Evolutionary conservation across 345 rosid species (phyloP).

Genomic region (Eucalyptus globulus): DNA sequence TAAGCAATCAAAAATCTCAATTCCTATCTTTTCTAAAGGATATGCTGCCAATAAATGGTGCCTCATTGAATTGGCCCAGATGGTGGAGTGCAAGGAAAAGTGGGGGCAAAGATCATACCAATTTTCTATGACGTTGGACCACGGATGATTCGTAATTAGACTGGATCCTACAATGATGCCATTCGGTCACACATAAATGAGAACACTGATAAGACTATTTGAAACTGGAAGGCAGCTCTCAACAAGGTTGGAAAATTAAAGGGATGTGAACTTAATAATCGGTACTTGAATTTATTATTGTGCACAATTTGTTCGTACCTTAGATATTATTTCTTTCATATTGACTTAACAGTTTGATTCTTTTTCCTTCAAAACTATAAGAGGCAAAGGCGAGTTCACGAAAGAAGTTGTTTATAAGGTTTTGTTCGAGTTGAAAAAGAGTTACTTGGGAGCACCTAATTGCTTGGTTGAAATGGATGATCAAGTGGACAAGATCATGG

Average conservation of each 20-base stretch:
- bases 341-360: too few species aligned
- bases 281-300: too few species aligned
- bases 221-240: not conserved
- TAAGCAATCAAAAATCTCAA: too few species aligned
- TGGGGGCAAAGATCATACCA: not conserved
- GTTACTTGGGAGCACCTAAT: too few species aligned
- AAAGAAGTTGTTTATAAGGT: too few species aligned
- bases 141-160: accelerated
- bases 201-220: not conserved
- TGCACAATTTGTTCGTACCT: too few species aligned
- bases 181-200: not conserved
- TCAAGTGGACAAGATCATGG: too few species aligned
- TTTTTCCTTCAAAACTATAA: too few species aligned
- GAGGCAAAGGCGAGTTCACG: too few species aligned
- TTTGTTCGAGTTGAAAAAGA: too few species aligned
- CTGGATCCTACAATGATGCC: accelerated
- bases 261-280: not conserved
- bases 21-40: not conserved
- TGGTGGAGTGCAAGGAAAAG: not conserved
- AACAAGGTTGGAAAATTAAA: not conserved
- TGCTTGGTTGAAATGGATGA: too few species aligned
- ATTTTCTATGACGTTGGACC: not conserved
- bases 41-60: not conserved
- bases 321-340: accelerated
- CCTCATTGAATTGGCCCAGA: not conserved